These are phyloP conservation scores for Epichloe amarillans DNA, from an alignment of 2,329 filamentous ascomycete genomes.

Conservation along the genomic window DNA sequence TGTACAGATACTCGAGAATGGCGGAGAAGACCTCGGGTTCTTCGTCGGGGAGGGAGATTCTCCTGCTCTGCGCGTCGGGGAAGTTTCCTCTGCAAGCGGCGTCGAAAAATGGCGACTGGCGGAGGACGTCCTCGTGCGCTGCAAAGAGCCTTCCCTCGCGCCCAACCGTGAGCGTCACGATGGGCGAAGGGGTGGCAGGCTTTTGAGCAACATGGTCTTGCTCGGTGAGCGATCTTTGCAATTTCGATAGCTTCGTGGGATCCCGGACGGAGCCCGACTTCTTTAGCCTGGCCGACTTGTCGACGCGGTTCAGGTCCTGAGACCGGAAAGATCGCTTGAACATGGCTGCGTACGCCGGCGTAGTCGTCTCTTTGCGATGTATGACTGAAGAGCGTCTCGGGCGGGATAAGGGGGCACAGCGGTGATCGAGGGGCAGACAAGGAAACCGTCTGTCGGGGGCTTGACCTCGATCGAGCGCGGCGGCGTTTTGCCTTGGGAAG, in stretches of 20 bases:
- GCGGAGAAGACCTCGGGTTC: slow-evolving; percentile 90
- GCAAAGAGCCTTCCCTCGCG: slow-evolving; percentile 81
- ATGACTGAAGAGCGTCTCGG: slow-evolving; percentile 12
- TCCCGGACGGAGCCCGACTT: slow-evolving; percentile 46
- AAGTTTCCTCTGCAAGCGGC: slow-evolving; percentile 58
- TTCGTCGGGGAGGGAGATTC: slow-evolving; percentile 57
- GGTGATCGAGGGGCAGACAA: slow-evolving; percentile 1
- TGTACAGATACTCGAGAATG: slow-evolving; percentile 93
- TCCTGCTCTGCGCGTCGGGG: slow-evolving; percentile 64
- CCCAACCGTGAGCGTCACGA: slow-evolving; percentile 78
- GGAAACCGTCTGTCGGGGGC: slow-evolving; percentile 8
- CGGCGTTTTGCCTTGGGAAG: neutral
- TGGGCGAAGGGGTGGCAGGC: slow-evolving; percentile 43
- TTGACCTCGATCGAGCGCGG: neutral
- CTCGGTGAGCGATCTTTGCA: slow-evolving; percentile 69
- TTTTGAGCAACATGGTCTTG: slow-evolving; percentile 23
- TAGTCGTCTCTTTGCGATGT: neutral
- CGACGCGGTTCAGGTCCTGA: slow-evolving; percentile 59
- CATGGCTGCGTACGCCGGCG: slow-evolving; percentile 53
- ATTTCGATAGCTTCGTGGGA: slow-evolving; percentile 66
- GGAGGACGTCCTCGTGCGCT: slow-evolving; percentile 85
- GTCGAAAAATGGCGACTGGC: slow-evolving; percentile 73
- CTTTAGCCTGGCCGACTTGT: slow-evolving; percentile 78
- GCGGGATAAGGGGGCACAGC: neutral
- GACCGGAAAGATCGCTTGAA: slow-evolving; percentile 86